These are phyloP conservation scores for Adansonia gregorii DNA, from an alignment of 441 rosid species.

Conservation along the genomic window DNA sequence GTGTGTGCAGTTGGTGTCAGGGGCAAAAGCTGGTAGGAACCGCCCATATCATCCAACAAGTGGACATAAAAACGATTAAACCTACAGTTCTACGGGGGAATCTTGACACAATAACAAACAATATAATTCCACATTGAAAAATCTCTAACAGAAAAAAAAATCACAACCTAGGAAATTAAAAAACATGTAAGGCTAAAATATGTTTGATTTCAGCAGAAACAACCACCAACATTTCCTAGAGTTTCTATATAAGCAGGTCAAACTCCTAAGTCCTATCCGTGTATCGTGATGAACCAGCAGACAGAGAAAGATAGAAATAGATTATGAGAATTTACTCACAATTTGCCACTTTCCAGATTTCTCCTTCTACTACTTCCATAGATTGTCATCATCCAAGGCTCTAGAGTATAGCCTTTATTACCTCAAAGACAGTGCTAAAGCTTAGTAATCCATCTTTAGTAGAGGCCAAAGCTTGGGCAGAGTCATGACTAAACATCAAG, in stretches of 20 bases:
- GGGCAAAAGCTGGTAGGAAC: neutral
- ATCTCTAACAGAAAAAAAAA: neutral
- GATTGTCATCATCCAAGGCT: constrained; percentile 1
- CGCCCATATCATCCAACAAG: constrained; percentile 11
- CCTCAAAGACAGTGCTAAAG: neutral
- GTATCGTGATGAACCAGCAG: neutral
- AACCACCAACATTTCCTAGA: neutral
- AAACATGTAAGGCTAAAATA: neutral
- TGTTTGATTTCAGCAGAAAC: constrained; percentile 3
- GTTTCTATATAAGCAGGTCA: neutral
- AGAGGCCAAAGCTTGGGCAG: neutral
- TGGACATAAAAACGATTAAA: neutral
- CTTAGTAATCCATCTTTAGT: constrained; percentile 1
- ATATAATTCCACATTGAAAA: neutral
- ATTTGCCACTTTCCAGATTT: neutral
- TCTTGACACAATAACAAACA: constrained; percentile 7
- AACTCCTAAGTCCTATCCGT: neutral
- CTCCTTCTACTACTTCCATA: neutral
- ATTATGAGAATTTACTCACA: constrained; percentile 1
- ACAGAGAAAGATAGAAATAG: neutral
- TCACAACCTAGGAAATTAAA: neutral
- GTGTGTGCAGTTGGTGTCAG: neutral
- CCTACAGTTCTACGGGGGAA: neutral
- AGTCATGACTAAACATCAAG: neutral
- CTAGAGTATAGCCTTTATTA: constrained; percentile 7